Conservation (phyloP, 2,329 filamentous ascomycete species). For the Cordyceps farinosa region DNA sequence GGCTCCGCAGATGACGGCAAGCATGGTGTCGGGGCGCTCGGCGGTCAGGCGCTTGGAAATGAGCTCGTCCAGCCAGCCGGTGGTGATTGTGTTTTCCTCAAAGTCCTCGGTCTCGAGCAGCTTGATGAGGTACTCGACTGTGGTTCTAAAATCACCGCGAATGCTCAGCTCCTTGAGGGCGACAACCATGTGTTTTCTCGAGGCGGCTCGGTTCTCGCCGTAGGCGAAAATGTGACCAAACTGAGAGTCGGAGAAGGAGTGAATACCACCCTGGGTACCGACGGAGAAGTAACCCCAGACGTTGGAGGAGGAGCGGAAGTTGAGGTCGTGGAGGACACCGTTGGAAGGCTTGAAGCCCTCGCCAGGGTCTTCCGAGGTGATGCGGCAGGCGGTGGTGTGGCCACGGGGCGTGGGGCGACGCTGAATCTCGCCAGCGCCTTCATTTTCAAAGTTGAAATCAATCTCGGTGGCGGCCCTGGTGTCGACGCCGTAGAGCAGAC, state of each 20-base stretch:
- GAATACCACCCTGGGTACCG: constrained; percentile 91
- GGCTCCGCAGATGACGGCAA: constrained; percentile 93
- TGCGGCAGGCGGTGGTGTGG: constrained; percentile 97
- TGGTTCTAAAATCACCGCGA: constrained; percentile 97
- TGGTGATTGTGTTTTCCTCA: constrained; percentile 98
- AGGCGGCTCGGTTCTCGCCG: constrained; percentile 93
- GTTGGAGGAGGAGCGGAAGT: constrained; percentile 98
- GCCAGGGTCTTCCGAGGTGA: constrained; percentile 96
- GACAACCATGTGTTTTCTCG: constrained; percentile 98
- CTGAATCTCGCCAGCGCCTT: constrained; percentile 79
- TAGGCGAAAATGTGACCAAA: constrained; percentile 99
- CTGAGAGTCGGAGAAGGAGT: constrained; percentile 98
- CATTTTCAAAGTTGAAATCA: constrained; percentile 92
- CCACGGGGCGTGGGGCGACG: constrained; percentile 89
- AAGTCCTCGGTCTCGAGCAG: constrained; percentile 96
- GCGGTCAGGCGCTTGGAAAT: constrained; percentile 97
- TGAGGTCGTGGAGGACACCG: constrained; percentile 97
- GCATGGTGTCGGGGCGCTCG: constrained; percentile 86
- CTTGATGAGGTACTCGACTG: constrained; percentile 98
- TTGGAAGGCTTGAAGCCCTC: constrained; percentile 99
- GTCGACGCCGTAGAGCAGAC: constrained; percentile 92
- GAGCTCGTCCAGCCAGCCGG: constrained; percentile 96
- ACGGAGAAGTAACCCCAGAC: constrained; percentile 99
- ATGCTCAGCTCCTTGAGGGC: constrained; percentile 98
- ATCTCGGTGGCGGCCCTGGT: constrained; percentile 82